Conservation (phyloP, 2,329 filamentous ascomycete species). For the Metarhizium guizhouense region DNA sequence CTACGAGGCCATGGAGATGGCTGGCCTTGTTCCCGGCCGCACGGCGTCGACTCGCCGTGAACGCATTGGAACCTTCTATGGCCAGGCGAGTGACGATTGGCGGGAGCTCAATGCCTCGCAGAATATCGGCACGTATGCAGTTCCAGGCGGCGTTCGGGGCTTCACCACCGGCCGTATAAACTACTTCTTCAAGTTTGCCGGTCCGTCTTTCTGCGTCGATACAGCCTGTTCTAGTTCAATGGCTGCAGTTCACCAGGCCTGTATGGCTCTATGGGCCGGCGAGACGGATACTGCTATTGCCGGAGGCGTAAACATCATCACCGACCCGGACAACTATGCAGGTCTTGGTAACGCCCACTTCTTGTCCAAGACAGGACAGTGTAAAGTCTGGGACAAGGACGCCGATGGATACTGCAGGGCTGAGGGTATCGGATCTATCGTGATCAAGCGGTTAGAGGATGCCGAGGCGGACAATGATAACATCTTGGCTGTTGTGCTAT, state of each 20-base stretch:
- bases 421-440: constrained; percentile 37
- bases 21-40: not conserved
- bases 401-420: constrained; percentile 51
- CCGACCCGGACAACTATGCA: constrained; percentile 56
- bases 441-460: constrained; percentile 42
- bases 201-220: constrained; percentile 63
- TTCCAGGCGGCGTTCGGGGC: constrained; percentile 40
- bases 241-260: constrained; percentile 43
- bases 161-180: constrained; percentile 49
- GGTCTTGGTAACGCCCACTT: constrained; percentile 58
- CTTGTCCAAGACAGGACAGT: constrained; percentile 29
- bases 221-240: constrained; percentile 70
- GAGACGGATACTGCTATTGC: constrained; percentile 56
- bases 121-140: constrained; percentile 12
- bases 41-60: not conserved
- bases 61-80: not conserved
- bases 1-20: constrained; percentile 1
- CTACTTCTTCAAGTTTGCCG: constrained; percentile 69
- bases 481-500: constrained; percentile 54
- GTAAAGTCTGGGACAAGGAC: constrained; percentile 37
- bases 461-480: constrained; percentile 49
- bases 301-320: constrained; percentile 56
- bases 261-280: constrained; percentile 16
- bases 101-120: constrained; percentile 2
- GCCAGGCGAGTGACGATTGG: constrained; percentile 2